Conservation (phyloP, 768 basidiomycete species). For the Lactifluus volemus region DNA sequence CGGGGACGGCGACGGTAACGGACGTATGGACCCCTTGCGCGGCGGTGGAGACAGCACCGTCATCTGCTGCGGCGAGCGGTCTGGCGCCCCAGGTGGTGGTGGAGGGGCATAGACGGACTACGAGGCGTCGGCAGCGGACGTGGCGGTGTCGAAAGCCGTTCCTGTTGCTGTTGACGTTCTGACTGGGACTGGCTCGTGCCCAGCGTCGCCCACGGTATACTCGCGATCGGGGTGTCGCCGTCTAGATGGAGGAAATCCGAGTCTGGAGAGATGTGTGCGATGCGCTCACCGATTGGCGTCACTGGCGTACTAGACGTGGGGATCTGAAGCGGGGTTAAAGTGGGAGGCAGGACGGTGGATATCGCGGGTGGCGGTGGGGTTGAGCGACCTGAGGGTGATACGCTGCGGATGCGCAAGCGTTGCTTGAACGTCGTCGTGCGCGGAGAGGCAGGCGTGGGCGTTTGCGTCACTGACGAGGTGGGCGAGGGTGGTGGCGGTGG, state of each 20-base stretch:
- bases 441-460: slow-evolving; percentile 14
- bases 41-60: slow-evolving; percentile 56
- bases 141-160: slow-evolving; percentile 7
- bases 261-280: slow-evolving; percentile 42
- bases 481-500: slow-evolving; percentile 26
- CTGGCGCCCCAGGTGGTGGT: slow-evolving; percentile 20
- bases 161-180: too few relatives aligned
- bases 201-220: background rate
- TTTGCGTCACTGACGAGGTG: slow-evolving; percentile 18
- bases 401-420: slow-evolving; percentile 60
- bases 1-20: slow-evolving; percentile 10
- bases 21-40: slow-evolving; percentile 38
- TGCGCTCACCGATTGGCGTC: slow-evolving; percentile 62
- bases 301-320: slow-evolving; percentile 24
- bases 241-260: slow-evolving; percentile 49
- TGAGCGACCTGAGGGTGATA: slow-evolving; percentile 24
- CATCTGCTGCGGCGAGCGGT: slow-evolving; percentile 30
- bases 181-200: background rate
- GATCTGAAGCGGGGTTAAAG: slow-evolving; percentile 20
- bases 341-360: slow-evolving; percentile 15
- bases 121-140: slow-evolving; percentile 21
- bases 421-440: slow-evolving; percentile 35
- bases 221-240: slow-evolving; percentile 15
- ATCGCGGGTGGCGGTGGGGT: slow-evolving; percentile 26
- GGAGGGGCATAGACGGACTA: slow-evolving; percentile 20